Percentiles rank a stretch among this genome's conserved stretches.
phyloP scores from a whole-genome alignment of 2,329 filamentous ascomycete genomes.

The Bipolaris cookei region DNA sequence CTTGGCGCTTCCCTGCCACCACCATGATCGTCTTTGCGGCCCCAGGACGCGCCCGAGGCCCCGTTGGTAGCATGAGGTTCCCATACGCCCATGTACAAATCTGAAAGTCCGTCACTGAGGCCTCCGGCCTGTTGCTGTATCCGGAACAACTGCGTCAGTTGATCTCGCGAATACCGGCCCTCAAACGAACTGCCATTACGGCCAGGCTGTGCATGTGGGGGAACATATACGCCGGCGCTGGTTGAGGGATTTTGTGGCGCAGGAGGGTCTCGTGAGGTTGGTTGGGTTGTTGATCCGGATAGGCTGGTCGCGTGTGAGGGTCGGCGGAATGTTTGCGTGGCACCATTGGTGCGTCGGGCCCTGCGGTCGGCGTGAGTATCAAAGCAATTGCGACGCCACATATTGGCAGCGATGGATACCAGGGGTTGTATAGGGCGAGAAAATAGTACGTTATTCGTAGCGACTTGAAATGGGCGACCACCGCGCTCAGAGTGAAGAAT shows the following conservation, averaged over 20 bases:
- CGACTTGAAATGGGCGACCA: conserved; percentile 21
- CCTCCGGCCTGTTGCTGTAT: conserved; percentile 60
- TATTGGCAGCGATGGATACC: conserved; percentile 14
- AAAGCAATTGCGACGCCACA: conserved; percentile 3
- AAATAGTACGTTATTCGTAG: conserved; percentile 19
- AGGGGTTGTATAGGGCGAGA: too few species aligned
- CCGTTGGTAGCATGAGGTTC: conserved; percentile 76
- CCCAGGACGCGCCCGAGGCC: conserved; percentile 67
- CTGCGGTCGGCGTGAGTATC: conserved; percentile 48
- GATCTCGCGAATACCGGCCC: conserved; percentile 76
- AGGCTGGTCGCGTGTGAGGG: conserved; percentile 65
- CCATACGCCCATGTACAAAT: conserved; percentile 78
- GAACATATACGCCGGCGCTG: conserved; percentile 62
- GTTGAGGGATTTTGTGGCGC: conserved; percentile 40
- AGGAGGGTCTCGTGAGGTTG: conserved; percentile 39
- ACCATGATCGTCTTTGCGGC: conserved; percentile 72
- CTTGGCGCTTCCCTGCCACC: conserved; percentile 74
- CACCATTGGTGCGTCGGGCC: conserved; percentile 69
- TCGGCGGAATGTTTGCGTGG: conserved; percentile 71
- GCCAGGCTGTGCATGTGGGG: conserved; percentile 64
- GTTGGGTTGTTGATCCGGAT: conserved; percentile 50
- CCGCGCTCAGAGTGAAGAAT: neutral
- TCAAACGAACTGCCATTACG: conserved; percentile 64
- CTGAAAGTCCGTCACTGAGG: conserved; percentile 66
- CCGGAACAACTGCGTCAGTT: conserved; percentile 77